Evolutionary conservation across 2,329 filamentous ascomycete species (phyloP).

Genomic region (Spiromastix sp.): DNA sequence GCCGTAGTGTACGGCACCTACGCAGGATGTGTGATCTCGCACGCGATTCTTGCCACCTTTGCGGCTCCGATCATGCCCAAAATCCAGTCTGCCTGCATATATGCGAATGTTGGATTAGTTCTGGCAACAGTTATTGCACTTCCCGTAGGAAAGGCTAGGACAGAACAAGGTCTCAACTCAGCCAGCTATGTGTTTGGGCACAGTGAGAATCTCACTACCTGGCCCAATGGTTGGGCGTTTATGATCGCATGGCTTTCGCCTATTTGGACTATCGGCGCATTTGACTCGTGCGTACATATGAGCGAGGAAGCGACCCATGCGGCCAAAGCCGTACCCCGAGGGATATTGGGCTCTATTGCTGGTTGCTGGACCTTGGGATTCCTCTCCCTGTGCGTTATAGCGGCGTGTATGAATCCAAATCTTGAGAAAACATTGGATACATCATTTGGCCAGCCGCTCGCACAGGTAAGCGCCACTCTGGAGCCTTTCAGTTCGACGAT

Average conservation of each 20-base stretch:
- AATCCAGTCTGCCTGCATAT: constrained; percentile 47
- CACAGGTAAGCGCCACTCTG: constrained; percentile 25
- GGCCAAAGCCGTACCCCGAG: constrained; percentile 47
- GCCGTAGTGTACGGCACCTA: constrained; percentile 50
- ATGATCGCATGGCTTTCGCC: constrained; percentile 51
- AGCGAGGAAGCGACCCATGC: constrained; percentile 53
- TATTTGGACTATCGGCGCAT: constrained; percentile 49
- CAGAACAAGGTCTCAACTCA: constrained; percentile 19
- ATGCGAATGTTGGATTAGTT: constrained; percentile 47
- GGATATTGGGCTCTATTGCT: constrained; percentile 49
- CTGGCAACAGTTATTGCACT: constrained; percentile 46
- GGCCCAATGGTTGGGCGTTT: constrained; percentile 49
- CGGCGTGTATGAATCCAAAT: constrained; percentile 46
- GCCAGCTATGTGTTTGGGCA: constrained; percentile 45
- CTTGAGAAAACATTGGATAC: constrained; percentile 39
- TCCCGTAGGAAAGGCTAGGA: constrained; percentile 37
- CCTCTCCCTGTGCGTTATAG: constrained; percentile 47
- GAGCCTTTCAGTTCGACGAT: too few relatives aligned
- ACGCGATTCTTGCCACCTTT: constrained; percentile 44
- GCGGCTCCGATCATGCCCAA: constrained; percentile 48
- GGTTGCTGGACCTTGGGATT: constrained; percentile 48
- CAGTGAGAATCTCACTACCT: constrained; percentile 48
- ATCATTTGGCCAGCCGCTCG: constrained; percentile 50
- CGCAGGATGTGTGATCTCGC: constrained; percentile 42
- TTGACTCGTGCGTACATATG: constrained; percentile 51